Base-by-base conservation (phyloP, 176 grass and related monocot genomes). In the Zea luxurians region DNA sequence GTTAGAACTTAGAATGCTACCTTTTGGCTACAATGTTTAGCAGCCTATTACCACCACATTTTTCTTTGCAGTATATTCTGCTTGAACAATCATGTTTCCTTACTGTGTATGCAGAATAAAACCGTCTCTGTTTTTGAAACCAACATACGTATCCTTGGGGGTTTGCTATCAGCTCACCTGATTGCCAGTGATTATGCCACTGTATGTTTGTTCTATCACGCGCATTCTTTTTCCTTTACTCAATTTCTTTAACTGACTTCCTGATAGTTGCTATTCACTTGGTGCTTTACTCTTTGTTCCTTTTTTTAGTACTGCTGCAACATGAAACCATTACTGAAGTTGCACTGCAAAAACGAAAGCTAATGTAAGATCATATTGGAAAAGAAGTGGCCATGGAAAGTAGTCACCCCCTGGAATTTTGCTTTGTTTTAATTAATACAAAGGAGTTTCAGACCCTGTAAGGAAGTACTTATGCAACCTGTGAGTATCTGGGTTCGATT, bases 41-140 rank as follows among this genome's bases (percentile, higher is more conserved):
- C 13, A 78, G 37, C 37, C 70, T 74, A 70, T 74, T 74, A 77
- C 27, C 10, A 79, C 49, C 59, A 79, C 41, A 62, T 12, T 44
- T 70, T 62, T 81, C 60, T 67, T 82, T 49, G 43, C 17, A 47
- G n/a, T 63, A 52, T 61, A 43, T 80, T 40, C 34, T 61, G 62
- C 55, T 75, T 67, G 34, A 52, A 53, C 68, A 78, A 66, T 78
- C 48, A 83, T 88, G 66, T 89, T 78, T 75, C 8, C 21, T 61
- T 15, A 5, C 45, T 70, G 40, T 41, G 43, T 64, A 70, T 80
- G 79, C 84, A 97, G 94, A 90, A 94, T 68, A 97, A 97, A 92
- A 97, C 94, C 15, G 94, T 97, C 70, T 97, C 94, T 49, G 89
- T 97, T 70, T 97, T 97, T 72, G 94, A 97, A 85, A 97, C 94